Percentiles rank a stretch among this genome's conserved stretches.
Conservation (phyloP, 2,329 filamentous ascomycete genomes). For the Fusarium mexicanum region DNA sequence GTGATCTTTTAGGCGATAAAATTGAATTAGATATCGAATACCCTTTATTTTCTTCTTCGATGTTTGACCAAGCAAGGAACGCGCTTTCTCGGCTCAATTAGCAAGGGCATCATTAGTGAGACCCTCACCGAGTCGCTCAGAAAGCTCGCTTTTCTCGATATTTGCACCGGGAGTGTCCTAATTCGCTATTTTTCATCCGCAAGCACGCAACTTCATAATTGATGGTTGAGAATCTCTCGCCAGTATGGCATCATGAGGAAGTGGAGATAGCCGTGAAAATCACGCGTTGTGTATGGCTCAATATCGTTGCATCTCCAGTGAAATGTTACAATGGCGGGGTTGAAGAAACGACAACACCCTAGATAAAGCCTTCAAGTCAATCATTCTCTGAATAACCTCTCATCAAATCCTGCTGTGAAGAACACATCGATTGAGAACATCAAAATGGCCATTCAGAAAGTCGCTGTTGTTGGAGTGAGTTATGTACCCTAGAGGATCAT, state of each 20-base stretch:
- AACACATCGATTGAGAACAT: background rate
- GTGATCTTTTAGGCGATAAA: too few relatives aligned
- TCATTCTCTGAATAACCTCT: fast-evolving
- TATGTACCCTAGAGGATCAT: fast-evolving
- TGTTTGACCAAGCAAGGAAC: fast-evolving
- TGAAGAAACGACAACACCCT: background rate
- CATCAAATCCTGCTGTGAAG: fast-evolving
- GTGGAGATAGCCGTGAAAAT: background rate
- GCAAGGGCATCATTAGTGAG: fast-evolving
- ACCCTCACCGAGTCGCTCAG: fast-evolving
- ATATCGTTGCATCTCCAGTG: background rate
- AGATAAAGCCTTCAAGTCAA: background rate
- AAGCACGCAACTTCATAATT: too few relatives aligned
- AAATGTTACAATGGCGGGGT: conserved; percentile 1
- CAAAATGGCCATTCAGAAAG: background rate
- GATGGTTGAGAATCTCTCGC: background rate
- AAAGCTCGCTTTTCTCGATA: too few relatives aligned
- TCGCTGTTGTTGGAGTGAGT: conserved; percentile 10
- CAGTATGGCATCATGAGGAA: background rate
- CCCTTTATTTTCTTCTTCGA: fast-evolving
- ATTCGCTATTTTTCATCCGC: fast-evolving
- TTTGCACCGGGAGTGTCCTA: fast-evolving
- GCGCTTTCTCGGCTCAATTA: background rate
- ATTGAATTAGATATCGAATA: fast-evolving
- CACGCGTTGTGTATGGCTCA: background rate